A percentile compares a stretch with the other conserved stretches of the same genome.
These are phyloP conservation scores for Boletales sp. DNA, from an alignment of 768 basidiomycete genomes.

Conservation along the genomic window DNA sequence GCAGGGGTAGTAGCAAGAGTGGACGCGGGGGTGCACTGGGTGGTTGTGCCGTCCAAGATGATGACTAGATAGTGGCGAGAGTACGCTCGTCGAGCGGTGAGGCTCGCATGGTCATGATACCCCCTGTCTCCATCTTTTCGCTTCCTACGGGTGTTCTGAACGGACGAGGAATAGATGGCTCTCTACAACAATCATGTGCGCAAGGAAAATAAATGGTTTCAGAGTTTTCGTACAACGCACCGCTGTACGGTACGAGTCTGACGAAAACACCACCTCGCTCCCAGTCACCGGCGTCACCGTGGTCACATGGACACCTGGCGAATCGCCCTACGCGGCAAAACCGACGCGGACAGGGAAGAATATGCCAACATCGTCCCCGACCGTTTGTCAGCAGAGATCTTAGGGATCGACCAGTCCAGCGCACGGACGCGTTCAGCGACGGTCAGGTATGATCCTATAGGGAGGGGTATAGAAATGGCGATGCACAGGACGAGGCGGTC, in stretches of 20 bases:
- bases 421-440: slow-evolving; percentile 67
- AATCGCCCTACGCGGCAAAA: slow-evolving; percentile 77
- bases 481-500: slow-evolving; percentile 77
- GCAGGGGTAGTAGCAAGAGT: background rate
- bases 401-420: slow-evolving; percentile 81
- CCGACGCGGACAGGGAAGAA: slow-evolving; percentile 92
- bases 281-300: slow-evolving; percentile 52
- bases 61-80: slow-evolving; percentile 1
- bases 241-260: slow-evolving; percentile 48
- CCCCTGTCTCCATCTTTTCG: no score
- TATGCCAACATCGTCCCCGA: slow-evolving; percentile 78
- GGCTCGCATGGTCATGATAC: background rate
- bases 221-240: no score
- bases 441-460: slow-evolving; percentile 81
- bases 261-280: slow-evolving; percentile 48
- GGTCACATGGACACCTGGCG: slow-evolving; percentile 71
- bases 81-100: slow-evolving; percentile 7
- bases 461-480: slow-evolving; percentile 88
- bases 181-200: no score
- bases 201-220: no score
- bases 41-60: slow-evolving; percentile 1
- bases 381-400: slow-evolving; percentile 57
- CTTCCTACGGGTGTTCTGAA: no score
- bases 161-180: no score
- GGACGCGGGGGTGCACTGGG: background rate